phyloP scores from a whole-genome alignment of 2,329 filamentous ascomycete species.

The Colletotrichum phormii region DNA sequence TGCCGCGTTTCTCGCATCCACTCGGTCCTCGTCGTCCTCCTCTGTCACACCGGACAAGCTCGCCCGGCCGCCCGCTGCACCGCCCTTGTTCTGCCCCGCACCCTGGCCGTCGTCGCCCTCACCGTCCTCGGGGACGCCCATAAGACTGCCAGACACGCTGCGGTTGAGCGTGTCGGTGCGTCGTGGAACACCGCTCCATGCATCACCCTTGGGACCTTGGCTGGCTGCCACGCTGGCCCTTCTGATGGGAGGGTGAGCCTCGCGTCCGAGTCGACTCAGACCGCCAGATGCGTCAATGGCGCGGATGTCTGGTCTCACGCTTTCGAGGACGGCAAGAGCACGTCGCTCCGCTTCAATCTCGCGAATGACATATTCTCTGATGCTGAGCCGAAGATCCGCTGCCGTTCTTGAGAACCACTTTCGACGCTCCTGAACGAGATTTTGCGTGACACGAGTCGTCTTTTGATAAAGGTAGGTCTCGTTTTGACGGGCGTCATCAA shows the following conservation, averaged over 20 bases:
- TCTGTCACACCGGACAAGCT: slow-evolving; percentile 73
- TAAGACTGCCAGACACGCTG: slow-evolving; percentile 80
- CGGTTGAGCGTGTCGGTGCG: slow-evolving; percentile 82
- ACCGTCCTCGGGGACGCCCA: slow-evolving; percentile 72
- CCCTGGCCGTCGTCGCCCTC: slow-evolving; percentile 57
- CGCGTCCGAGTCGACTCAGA: slow-evolving; percentile 87
- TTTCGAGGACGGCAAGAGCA: slow-evolving; percentile 92
- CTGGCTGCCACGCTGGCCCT: slow-evolving; percentile 84
- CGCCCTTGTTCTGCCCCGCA: slow-evolving; percentile 47
- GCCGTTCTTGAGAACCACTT: slow-evolving; percentile 91
- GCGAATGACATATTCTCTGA: slow-evolving; percentile 92
- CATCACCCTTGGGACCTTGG: slow-evolving; percentile 97
- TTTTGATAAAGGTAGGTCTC: slow-evolving; percentile 87
- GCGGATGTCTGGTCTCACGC: slow-evolving; percentile 90
- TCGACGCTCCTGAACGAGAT: slow-evolving; percentile 87
- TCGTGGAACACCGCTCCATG: slow-evolving; percentile 94
- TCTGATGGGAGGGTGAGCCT: slow-evolving; percentile 81
- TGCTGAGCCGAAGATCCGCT: slow-evolving; percentile 82
- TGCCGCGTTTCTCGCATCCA: slow-evolving; percentile 95
- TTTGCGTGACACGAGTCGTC: slow-evolving; percentile 88
- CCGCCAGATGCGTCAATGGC: slow-evolving; percentile 93
- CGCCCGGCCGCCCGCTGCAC: slow-evolving; percentile 55
- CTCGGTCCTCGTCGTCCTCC: slow-evolving; percentile 91
- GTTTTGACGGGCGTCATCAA: slow-evolving; percentile 87
- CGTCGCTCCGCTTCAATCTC: slow-evolving; percentile 96